Conservation (phyloP, 305 asterid species). For the Solanum hybrid region DNA sequence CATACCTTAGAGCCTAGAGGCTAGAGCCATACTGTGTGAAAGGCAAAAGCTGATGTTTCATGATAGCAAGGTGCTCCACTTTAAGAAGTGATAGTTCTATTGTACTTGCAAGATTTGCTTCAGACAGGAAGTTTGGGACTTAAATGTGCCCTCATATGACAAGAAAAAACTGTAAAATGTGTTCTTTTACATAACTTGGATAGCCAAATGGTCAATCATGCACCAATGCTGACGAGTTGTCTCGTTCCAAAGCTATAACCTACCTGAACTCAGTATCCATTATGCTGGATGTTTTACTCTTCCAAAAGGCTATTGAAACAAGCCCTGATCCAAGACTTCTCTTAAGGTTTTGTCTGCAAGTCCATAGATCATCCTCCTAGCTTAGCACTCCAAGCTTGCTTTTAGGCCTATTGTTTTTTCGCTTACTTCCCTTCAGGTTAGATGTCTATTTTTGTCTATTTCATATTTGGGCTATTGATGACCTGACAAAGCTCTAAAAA, state of each 20-base stretch:
- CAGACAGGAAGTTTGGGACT: neutral
- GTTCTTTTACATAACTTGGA: neutral
- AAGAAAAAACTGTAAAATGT: neutral
- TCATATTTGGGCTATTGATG: neutral
- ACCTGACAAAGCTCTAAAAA: neutral
- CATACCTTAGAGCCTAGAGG: neutral
- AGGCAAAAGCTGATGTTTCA: neutral
- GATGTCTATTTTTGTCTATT: neutral
- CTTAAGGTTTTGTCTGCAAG: neutral
- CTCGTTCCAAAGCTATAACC: neutral
- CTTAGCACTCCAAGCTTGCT: neutral
- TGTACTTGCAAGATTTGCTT: neutral
- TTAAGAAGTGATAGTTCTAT: neutral
- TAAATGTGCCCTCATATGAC: neutral
- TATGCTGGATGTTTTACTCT: neutral
- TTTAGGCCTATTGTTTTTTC: neutral
- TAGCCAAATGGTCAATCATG: neutral
- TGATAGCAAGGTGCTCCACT: neutral
- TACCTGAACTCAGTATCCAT: neutral
- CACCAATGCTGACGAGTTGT: neutral
- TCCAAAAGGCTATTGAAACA: neutral
- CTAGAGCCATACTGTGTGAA: neutral
- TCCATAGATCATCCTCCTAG: neutral
- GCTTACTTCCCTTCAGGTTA: neutral
- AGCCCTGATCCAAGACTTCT: neutral